Base-by-base conservation (phyloP, 352 stramenopile genomes). In the Globisporangium sylvaticum region DNA sequence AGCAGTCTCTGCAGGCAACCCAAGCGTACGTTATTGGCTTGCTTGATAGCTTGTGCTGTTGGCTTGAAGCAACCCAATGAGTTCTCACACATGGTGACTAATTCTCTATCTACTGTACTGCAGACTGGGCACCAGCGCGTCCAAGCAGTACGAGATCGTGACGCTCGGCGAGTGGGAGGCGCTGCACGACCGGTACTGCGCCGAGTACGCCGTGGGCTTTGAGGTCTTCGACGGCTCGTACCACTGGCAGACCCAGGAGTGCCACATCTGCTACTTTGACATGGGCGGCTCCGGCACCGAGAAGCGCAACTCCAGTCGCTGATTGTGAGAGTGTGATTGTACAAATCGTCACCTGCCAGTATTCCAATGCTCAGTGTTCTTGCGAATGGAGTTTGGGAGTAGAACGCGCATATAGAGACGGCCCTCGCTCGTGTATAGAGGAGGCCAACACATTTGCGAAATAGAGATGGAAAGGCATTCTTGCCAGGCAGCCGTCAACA, bases 111-210 rank as follows among this genome's bases (percentile, higher is more conserved):
- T 50, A 50, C 6, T 24, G 18, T 12, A 37, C 18, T 39, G 4
- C 44, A 92, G 87, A 52, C 66, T 89, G 2, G 77, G 78, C 1
- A 74, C 81, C 1, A 81, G 72, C 31, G 67, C 75, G 22, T 78
- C 85, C 8, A 87, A 77, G 25, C 83, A 93, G 70, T 96, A 96
- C 68, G 88, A 96, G 69, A 94, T 96, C 59, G 87, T 96, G 58
- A 94, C 88, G 8, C 76, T 78, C 32, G 72, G 62, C 56, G 88
- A 96, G 61, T 96, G 86, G 86, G 87, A 96, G 67, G 83, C 84
- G 32, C 68, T 96, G n/a, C 89, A 89, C 54, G 70, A 89, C 44
- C 73, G 78, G 2, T 92, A 92, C 69, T 94, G 83, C 52, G 83
- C 83, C 50, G 88, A 96, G 67, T 93, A 90, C 56, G 76, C 84